Evolutionary conservation across 106 monocot species (phyloP), one percentile per base, ranked within the genome.

Genomic region (Apostasia ramifera): DNA sequence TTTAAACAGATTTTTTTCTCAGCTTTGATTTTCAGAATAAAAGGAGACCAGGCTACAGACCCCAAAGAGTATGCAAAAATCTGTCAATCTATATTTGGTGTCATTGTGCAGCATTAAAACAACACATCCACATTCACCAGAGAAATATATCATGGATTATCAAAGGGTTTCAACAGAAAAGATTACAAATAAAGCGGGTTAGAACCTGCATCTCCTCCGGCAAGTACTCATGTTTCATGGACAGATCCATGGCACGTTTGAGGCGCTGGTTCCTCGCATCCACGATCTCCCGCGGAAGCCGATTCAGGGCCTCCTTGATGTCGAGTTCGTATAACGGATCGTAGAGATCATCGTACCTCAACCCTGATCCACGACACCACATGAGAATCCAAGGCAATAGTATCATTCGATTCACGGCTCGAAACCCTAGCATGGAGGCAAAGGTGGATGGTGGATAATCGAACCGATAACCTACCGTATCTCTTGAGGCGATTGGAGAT

Each of bases 221-320:
- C 3, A 98, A 75, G 74, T 98, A 98, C 70, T 93, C 75, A 63
- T 98, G 98, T 80, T 98, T 93, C 98, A 93, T 98, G 69, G 98
- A 98, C 40, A 98, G 85, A 58, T 98, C 98, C 70, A 98, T 83
- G 73, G 98, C 98, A 47, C 98, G 84, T 80, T 98, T 98, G 58
- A 98, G 85, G 44, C 98, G 79, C 81, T 98, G 98, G 63, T 70
- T 79, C 84, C 98, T 85, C 6, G 98, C 98, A 64, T 98, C 98
- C 8, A 93, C 90, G 42, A 98, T 61, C 84, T 98, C 93, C 6
- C 81, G 77, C 1, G 98, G 98, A 11, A 98, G 92, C 69, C 98
- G 81, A 0, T 38, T 80, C 59, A 98, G 80, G 11, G 98, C 98
- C 71, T 93, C 93, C 87, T 93, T 98, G 77, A 98, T 98, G 76